Percentiles rank a stretch among this genome's conserved stretches.
Conservation (phyloP, 2,329 filamentous ascomycete species). For the Grosmannia huntii region DNA sequence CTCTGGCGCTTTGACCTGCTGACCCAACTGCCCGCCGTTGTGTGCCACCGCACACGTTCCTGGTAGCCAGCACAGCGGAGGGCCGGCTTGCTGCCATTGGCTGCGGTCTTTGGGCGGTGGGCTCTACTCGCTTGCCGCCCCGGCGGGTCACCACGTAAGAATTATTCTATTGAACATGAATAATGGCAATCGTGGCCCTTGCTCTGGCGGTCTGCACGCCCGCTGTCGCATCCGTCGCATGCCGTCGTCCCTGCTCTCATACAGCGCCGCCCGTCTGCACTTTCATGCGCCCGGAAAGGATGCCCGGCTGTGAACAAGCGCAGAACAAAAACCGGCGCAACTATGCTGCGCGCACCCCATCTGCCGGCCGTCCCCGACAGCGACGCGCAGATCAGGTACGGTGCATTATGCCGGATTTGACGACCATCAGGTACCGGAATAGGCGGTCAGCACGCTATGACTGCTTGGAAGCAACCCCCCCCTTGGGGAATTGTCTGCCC, state of each 20-base stretch:
- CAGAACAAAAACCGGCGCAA: background rate
- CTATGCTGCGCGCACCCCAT: background rate
- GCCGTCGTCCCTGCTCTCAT: background rate
- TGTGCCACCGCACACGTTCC: background rate
- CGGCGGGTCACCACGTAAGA: background rate
- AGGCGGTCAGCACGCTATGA: background rate
- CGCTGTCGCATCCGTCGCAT: background rate
- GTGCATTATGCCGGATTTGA: background rate
- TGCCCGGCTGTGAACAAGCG: background rate
- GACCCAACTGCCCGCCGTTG: background rate
- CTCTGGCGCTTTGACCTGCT: background rate
- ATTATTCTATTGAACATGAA: background rate
- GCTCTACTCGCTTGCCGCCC: background rate
- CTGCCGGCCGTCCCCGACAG: background rate
- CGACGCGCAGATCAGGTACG: background rate
- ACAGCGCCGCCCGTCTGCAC: background rate
- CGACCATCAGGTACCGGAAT: background rate
- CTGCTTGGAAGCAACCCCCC: too few species aligned
- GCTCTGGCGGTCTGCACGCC: background rate
- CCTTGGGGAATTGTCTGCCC: background rate
- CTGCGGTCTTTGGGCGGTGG: background rate
- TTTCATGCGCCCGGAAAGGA: background rate
- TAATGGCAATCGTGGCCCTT: background rate
- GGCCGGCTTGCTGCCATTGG: background rate
- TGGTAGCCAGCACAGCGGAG: background rate